phyloP scores from a whole-genome alignment of 1,284 basidiomycete genomes.

The Fomitopsis betulina region DNA sequence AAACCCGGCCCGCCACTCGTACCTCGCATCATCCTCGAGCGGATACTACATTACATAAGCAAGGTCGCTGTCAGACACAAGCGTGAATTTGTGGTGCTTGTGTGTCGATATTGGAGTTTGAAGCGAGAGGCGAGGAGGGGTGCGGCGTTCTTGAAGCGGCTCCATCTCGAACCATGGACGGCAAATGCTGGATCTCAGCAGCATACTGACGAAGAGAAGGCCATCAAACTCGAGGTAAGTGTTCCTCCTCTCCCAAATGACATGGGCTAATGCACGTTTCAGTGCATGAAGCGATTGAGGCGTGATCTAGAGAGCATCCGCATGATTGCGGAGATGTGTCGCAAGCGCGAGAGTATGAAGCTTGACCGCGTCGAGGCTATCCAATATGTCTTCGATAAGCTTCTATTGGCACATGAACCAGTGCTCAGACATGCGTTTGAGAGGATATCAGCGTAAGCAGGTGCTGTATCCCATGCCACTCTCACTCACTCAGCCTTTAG shows the following conservation, averaged over 20 bases:
- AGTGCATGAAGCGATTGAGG: slow-evolving; percentile 72
- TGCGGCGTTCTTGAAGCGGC: slow-evolving; percentile 87
- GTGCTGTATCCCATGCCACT: no score
- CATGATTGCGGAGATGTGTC: slow-evolving; percentile 66
- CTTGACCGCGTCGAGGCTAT: slow-evolving; percentile 69
- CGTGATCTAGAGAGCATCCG: slow-evolving; percentile 78
- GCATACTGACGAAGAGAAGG: slow-evolving; percentile 81
- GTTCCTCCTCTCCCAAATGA: neutral
- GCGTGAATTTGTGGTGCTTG: slow-evolving; percentile 68
- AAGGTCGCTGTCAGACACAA: slow-evolving; percentile 78
- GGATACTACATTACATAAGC: slow-evolving; percentile 74
- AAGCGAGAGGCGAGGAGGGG: slow-evolving; percentile 92
- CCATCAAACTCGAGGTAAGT: slow-evolving; percentile 76
- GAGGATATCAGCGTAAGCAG: slow-evolving; percentile 63
- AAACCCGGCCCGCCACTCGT: slow-evolving; percentile 76
- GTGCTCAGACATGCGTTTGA: slow-evolving; percentile 66
- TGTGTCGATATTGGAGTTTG: slow-evolving; percentile 95
- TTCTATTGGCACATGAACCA: slow-evolving; percentile 66
- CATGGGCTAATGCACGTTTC: neutral
- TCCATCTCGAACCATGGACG: slow-evolving; percentile 98
- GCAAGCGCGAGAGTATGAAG: slow-evolving; percentile 85
- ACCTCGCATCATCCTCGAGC: slow-evolving; percentile 68
- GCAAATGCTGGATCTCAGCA: slow-evolving; percentile 63
- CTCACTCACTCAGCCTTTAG: slow-evolving; percentile 34
- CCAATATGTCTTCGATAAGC: slow-evolving; percentile 58